Evolutionary conservation across 306 rosid genomes (phyloP), one percentile per base, ranked within the genome.

Genomic region (Pterocarpus santalinus): DNA sequence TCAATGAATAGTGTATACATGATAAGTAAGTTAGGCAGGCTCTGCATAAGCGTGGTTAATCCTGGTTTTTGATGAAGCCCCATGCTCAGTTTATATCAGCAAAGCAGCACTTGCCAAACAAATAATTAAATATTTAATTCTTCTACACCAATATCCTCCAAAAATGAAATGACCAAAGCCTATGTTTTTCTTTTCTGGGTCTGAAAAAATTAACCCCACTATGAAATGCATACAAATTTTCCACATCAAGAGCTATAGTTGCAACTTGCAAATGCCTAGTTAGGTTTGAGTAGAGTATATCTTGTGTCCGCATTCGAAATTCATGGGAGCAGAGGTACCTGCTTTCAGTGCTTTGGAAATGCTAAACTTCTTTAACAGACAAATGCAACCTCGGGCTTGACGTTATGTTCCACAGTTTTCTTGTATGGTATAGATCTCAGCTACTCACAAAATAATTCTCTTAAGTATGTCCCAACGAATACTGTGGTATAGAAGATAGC

Each of bases 1-100:
- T 89, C 85, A 77, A 82, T 82, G 87, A 84, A 89, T 76, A 84
- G 88, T 41, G 83, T 53, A 85, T 87, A 81, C 85, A 80, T 84
- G 86, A 55, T 53, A 82, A 75, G 82, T 66, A 80, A 73, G 83
- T 84, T 87, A 77, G 88, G 87, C 72, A 85, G 88, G 80, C 69
- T 82, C 76, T 82, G 61, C 69, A 74, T 69, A 77, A 76, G 83
- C 87, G 61, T 86, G 85, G 68, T 71, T 56, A 72, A 78, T 81
- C 73, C 77, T 69, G 82, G 83, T 84, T 84, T 86, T 64, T 87
- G 13, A 79, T 83, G 89, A 86, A 85, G 83, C 46, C 77, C 80
- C 87, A 75, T 84, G 76, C 86, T 76, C 80, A 80, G 66, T 76
- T 87, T 77, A 75, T 78, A 78, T 82, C 56, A 65, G 58, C 74